Base-by-base conservation (phyloP, 2,329 filamentous ascomycete species). In the Hypocreales sp. region DNA sequence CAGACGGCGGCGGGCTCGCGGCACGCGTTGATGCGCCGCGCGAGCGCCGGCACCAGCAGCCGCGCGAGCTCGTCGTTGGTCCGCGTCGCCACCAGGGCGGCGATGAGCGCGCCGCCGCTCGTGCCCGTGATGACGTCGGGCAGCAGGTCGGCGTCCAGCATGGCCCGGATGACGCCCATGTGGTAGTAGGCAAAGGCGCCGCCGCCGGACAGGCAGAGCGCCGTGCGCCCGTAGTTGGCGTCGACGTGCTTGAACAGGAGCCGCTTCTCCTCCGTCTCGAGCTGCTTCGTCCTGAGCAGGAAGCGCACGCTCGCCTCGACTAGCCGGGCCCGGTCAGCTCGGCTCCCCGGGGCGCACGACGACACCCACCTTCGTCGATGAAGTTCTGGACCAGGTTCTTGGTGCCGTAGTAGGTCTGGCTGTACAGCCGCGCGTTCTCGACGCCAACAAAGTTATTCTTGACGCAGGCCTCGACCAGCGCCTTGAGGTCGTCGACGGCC, bases 371-470 rank as follows among this genome's bases (percentile, higher is more conserved):
- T 54, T 95, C 86, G 34, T 94, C 82, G 24, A 93, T 60, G 45
- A 87, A 95, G 30, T 76, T 74, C 52, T 95, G 90, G 17, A 93
- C 81, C 37, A 94, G 55, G 34, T 90, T 72, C 53, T 98, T 98
- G n/a, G 90, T 95, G 18, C 90, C 90, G 41, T 84, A 93, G 48
- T 98, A 98, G 4, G 87, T 92, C 56, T 95, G 86, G 42, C 82
- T 92, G 50, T 98, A 98, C n/a, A 98, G 57, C 29, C 83, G 70
- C 8, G 87, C 74, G 42, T 93, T 95, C 51, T 98, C 90, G 10
- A 93, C 76, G 0, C 90, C 90, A 12, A 82, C 83, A 53, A 95
- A 98, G 47, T 98, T 95, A 53, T 86, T 92, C 65, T 94, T 98
- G 41, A 94, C 79, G 47, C 86, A 95, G 10, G 81, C 82, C 56